A percentile compares a stretch with the other conserved stretches of the same genome.
Conservation (phyloP, 148 eudicot genomes). For the Rheum nobile region DNA sequence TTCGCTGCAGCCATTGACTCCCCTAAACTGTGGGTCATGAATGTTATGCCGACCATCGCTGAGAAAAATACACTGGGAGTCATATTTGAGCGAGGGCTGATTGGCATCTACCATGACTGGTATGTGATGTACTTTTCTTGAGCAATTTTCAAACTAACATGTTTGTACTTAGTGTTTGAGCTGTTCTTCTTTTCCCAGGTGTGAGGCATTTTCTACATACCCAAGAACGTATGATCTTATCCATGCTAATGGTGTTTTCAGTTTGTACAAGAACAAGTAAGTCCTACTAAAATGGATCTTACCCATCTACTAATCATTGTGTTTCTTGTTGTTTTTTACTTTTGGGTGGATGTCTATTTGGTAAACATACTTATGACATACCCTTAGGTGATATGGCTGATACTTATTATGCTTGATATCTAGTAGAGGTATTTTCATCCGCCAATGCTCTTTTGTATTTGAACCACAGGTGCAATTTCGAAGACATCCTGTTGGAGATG, state of each 20-base stretch:
- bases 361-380: neutral
- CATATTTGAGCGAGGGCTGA: slow-evolving; percentile 72
- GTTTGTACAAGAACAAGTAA: slow-evolving; percentile 81
- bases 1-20: slow-evolving; percentile 93
- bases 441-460: neutral
- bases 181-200: slow-evolving; percentile 36
- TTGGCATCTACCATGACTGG: slow-evolving; percentile 98
- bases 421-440: neutral
- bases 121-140: slow-evolving; percentile 17
- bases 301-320: neutral
- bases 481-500: slow-evolving; percentile 91
- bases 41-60: slow-evolving; percentile 83
- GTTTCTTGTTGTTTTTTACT: neutral
- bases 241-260: slow-evolving; percentile 83
- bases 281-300: neutral
- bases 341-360: neutral
- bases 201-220: slow-evolving; percentile 92
- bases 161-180: neutral
- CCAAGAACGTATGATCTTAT: slow-evolving; percentile 92
- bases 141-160: neutral
- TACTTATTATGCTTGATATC: neutral
- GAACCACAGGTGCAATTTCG: slow-evolving; percentile 50
- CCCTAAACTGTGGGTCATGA: slow-evolving; percentile 92
- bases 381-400: neutral
- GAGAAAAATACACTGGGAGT: slow-evolving; percentile 77